Evolutionary conservation across 371 early-diverging fungal species (phyloP).

Genomic region (Fennellomyces sp.): DNA sequence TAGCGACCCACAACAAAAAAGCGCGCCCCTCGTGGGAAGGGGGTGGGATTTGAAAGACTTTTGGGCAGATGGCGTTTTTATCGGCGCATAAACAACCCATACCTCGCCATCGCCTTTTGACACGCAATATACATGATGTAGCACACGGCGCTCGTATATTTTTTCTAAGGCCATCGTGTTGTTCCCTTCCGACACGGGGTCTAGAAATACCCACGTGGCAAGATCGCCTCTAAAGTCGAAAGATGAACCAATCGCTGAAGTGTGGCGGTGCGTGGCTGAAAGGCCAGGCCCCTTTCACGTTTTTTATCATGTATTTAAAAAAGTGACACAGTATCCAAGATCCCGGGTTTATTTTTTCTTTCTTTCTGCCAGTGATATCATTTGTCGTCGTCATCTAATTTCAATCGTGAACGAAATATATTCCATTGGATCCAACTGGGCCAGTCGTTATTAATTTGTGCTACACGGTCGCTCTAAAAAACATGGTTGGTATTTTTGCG

Average conservation of each 20-base stretch:
- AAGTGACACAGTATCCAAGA: background rate
- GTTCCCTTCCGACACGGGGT: background rate
- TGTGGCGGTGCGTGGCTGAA: slow-evolving; percentile 5
- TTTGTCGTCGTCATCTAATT: slow-evolving; percentile 2
- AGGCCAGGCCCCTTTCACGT: background rate
- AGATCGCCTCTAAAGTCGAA: background rate
- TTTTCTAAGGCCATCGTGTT: background rate
- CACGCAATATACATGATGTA: background rate
- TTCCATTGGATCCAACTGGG: slow-evolving; percentile 2
- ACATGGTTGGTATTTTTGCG: background rate
- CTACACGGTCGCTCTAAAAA: slow-evolving; percentile 6
- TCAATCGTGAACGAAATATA: slow-evolving; percentile 9
- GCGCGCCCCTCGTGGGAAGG: background rate
- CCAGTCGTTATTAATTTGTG: slow-evolving; percentile 11
- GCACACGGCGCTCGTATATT: background rate
- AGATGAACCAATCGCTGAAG: slow-evolving; percentile 1
- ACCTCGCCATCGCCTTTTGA: background rate
- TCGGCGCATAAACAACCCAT: slow-evolving; percentile 1
- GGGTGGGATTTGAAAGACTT: background rate
- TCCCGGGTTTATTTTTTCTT: background rate
- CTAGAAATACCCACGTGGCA: background rate
- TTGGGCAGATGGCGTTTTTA: slow-evolving; percentile 1
- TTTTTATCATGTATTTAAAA: background rate
- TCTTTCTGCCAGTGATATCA: background rate
- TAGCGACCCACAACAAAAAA: background rate